phyloP scores from a whole-genome alignment of 2,329 filamentous ascomycete species.

The Claviceps cyperi region DNA sequence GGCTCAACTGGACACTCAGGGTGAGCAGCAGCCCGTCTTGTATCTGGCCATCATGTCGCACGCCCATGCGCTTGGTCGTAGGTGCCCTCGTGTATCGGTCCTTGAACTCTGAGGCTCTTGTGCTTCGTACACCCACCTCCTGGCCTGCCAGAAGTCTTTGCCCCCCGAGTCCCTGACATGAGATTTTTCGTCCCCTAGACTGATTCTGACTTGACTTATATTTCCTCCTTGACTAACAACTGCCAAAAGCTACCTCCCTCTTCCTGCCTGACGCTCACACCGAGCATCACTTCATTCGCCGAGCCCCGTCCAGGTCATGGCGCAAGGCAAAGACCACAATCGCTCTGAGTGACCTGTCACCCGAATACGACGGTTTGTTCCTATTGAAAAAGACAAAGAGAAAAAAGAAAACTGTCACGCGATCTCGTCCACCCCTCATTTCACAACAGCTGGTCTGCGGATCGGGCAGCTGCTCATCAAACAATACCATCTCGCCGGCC shows the following conservation, averaged over 20 bases:
- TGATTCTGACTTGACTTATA: too few species aligned
- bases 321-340: background rate
- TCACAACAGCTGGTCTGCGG: slow-evolving; percentile 2
- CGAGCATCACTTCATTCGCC: background rate
- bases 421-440: background rate
- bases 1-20: background rate
- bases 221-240: too few species aligned
- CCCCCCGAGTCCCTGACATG: too few species aligned
- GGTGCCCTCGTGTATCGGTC: background rate
- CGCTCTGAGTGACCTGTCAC: background rate
- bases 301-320: background rate
- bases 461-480: slow-evolving; percentile 4
- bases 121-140: background rate
- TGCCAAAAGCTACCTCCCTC: too few species aligned
- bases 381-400: background rate
- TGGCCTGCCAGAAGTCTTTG: background rate
- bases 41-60: background rate
- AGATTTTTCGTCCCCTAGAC: too few species aligned
- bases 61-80: background rate
- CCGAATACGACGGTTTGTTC: background rate
- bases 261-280: background rate
- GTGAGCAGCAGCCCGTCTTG: background rate
- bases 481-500: background rate
- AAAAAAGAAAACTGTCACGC: too few species aligned
- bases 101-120: background rate